A percentile compares a stretch with the other conserved stretches of the same genome.
These are phyloP conservation scores for Odontarrhena argentea DNA, from an alignment of 345 rosid species.

Conservation along the genomic window DNA sequence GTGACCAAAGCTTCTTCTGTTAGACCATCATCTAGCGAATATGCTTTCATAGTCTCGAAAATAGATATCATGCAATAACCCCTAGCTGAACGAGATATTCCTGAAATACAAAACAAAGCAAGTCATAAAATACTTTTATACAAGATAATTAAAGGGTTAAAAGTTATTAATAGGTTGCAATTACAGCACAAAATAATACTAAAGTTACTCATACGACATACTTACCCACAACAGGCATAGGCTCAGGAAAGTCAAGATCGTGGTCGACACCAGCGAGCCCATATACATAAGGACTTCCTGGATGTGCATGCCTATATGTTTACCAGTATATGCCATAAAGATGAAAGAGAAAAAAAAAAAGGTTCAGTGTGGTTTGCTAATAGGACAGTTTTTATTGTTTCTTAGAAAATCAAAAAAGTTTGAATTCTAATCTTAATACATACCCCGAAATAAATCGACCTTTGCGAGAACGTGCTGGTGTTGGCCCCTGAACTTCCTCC, in stretches of 20 bases:
- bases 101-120: slow-evolving; percentile 44
- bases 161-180: background rate
- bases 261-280: slow-evolving; percentile 97
- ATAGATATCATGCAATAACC: slow-evolving; percentile 79
- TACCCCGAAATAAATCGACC: slow-evolving; percentile 97
- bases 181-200: background rate
- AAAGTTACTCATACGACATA: slow-evolving; percentile 12
- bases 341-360: background rate
- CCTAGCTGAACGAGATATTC: slow-evolving; percentile 88
- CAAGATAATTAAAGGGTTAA: background rate
- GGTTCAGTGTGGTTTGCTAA: background rate
- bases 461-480: slow-evolving; percentile 93
- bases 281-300: slow-evolving; percentile 98
- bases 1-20: slow-evolving; percentile 95
- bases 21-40: slow-evolving; percentile 81
- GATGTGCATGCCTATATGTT: slow-evolving; percentile 92
- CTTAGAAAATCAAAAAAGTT: background rate
- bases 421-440: background rate
- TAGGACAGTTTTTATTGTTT: background rate
- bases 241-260: slow-evolving; percentile 97
- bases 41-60: slow-evolving; percentile 94
- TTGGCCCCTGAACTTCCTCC: slow-evolving; percentile 97
- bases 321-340: slow-evolving; percentile 49
- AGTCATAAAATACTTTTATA: slow-evolving; percentile 1
- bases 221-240: slow-evolving; percentile 96